Evolutionary conservation across 2,329 filamentous ascomycete genomes (phyloP).

Genomic region (Exutisphaerella laricina): DNA sequence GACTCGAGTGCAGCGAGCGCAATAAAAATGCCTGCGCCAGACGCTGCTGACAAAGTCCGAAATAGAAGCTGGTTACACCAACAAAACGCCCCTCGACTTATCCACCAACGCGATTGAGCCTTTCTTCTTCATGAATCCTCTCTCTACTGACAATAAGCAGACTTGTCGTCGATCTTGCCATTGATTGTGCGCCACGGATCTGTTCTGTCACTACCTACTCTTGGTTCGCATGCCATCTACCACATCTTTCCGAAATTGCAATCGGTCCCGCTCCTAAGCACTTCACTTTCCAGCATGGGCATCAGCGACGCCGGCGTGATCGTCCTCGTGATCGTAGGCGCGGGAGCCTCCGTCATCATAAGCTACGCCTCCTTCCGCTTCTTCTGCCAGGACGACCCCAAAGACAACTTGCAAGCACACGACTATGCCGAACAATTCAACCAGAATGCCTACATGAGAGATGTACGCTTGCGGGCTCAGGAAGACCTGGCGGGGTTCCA

Average conservation of each 20-base stretch:
- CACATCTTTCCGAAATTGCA: background rate
- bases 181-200: too few relatives aligned
- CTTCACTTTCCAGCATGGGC: background rate
- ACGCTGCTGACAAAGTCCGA: too few relatives aligned
- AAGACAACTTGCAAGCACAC: background rate
- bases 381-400: conserved; percentile 14
- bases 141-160: too few relatives aligned
- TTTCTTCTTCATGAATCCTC: too few relatives aligned
- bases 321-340: conserved; percentile 18
- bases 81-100: too few relatives aligned
- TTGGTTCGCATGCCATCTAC: background rate
- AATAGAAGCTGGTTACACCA: too few relatives aligned
- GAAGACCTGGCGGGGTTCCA: conserved; percentile 15
- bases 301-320: conserved; percentile 15
- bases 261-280: too few relatives aligned
- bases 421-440: conserved; percentile 10
- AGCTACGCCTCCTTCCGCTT: conserved; percentile 22
- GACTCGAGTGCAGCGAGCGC: background rate
- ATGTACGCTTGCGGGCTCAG: conserved; percentile 24
- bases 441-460: conserved; percentile 28
- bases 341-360: conserved; percentile 19
- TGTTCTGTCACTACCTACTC: too few relatives aligned
- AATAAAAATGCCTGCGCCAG: too few relatives aligned
- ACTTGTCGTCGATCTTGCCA: too few relatives aligned
- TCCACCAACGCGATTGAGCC: too few relatives aligned